Evolutionary conservation across 371 early-diverging fungal genomes (phyloP), one percentile per base, ranked within the genome.

Genomic region (Saksenaea oblongispora): DNA sequence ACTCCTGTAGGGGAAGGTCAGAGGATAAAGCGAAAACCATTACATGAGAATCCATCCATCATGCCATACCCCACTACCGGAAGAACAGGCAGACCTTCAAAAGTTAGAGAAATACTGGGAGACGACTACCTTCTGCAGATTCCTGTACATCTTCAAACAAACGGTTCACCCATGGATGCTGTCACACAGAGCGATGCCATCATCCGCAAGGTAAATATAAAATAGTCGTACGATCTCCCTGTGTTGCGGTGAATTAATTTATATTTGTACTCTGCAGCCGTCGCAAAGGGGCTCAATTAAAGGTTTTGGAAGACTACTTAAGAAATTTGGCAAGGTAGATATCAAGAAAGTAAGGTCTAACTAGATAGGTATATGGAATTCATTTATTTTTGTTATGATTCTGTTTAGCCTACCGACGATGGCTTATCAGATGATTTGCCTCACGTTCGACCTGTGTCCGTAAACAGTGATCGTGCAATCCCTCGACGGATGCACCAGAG

Each of bases 321-420:
- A 64, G n/a, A 69, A 69, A 37, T 41, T 69, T 36, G 64, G 69
- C 58, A 64, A 62, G 65, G 65, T 65, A 57, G 22, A 17, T 47
- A 47, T 47, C 22, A 47, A 9, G 11, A 47, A 47, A 47, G 27
- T 22, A 47, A 47, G 27, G 31, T 31, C 31, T 31, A 31, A 7
- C 7, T 7, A n/a, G 51, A 3, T n/a, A 39, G 11, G 10, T 39
- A n/a, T 11, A 14, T n/a, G 9, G 22, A 47, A 22, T 47, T 10
- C 24, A 10, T 47, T 10, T 47, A n/a, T 1, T 11, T 47, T 10
- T 10, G 22, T n/a, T 22, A 7, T 22, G 22, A 47, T 8, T 8
- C 51, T 22, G 4, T 47, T 47, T 47, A 47, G 51, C 51, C 51
- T 47, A 18, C 51, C 10, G 51, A 47, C 5, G 51, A 47, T 7